Conservation (phyloP, 495 filamentous ascomycete species). For the Staphylotrichum longicolle region DNA sequence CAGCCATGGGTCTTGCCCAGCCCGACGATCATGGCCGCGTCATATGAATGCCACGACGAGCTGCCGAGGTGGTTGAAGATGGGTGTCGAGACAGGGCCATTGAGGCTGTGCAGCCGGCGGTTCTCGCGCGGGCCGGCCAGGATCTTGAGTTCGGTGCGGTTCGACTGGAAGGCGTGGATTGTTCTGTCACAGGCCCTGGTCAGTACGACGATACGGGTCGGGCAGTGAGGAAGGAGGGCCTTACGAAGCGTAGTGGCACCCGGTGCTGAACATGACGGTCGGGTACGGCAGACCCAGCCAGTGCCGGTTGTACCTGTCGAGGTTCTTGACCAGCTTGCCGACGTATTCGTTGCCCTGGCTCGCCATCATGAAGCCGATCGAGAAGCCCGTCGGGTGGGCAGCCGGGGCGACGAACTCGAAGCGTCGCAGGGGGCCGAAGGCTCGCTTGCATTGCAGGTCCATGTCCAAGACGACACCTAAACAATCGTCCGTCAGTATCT, state of each 20-base stretch:
- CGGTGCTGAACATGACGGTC: slow-evolving; percentile 47
- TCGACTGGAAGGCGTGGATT: slow-evolving; percentile 37
- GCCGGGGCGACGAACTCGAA: slow-evolving; percentile 44
- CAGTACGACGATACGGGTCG: slow-evolving; percentile 10
- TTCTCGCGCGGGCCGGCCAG: slow-evolving; percentile 35
- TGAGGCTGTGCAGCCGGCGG: slow-evolving; percentile 41
- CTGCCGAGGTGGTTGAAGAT: slow-evolving; percentile 47
- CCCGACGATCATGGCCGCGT: slow-evolving; percentile 36
- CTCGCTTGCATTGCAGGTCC: slow-evolving; percentile 43
- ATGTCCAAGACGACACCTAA: slow-evolving; percentile 42
- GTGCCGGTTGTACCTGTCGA: slow-evolving; percentile 35
- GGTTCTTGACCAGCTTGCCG: slow-evolving; percentile 33
- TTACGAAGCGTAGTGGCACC: slow-evolving; percentile 44
- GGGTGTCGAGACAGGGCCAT: slow-evolving; percentile 44
- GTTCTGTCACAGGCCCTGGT: slow-evolving; percentile 16
- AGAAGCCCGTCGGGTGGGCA: slow-evolving; percentile 42
- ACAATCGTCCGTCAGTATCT: not conserved
- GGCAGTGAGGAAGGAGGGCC: too few species aligned
- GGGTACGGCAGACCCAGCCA: slow-evolving; percentile 44
- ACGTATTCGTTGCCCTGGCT: slow-evolving; percentile 37
- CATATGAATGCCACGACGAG: slow-evolving; percentile 47
- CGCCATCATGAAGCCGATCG: slow-evolving; percentile 47
- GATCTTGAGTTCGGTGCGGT: slow-evolving; percentile 38
- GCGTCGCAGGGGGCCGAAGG: slow-evolving; percentile 39
- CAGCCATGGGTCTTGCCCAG: slow-evolving; percentile 25